Base-by-base conservation (phyloP, 1,284 basidiomycete species). In the Tremellales sp. region DNA sequence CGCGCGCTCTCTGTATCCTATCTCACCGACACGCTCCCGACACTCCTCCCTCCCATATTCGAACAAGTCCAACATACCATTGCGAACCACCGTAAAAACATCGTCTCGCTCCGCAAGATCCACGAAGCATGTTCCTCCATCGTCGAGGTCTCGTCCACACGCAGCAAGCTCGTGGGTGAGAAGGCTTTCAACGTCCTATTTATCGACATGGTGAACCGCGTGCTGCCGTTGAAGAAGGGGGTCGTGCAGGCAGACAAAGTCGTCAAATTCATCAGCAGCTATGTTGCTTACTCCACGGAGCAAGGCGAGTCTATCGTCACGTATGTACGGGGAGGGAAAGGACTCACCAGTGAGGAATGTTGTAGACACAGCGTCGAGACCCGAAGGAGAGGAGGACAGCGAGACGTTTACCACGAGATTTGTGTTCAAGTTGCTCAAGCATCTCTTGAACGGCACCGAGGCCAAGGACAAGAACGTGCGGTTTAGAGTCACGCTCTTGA, bases 1-100 rank as follows among this genome's bases (percentile, higher is more conserved):
- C 32, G 55, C 25, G 52, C 54, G 10, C 40, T 59, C 4, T 56
- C 61, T 5, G 45, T 47, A 13, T 60, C 63, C 4, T 71, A 64
- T 45, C 50, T 71, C 14, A 61, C 56, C 18, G 61, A 69, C 26
- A 60, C 63, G 16, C 57, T 67, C 25, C 73, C 68, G 14, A 46
- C 65, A 1, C 57, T 66, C 19, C 55, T 83, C 7, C 77, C 80
- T 5, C 79, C 78, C 37, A 81, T 83, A 43, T 88, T 89, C 50
- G 85, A 88, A 47, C 87, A 97, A 69, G 85, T 82, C 0, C 94
- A 97, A 68, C 73, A 75, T 33, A 84, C 88, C 0, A 70, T 84
- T 9, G 87, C 92, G 6, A 92, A 89, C 67, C 92, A 89, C 70
- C 81, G 86, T 53, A 97, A 97, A 78, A 95, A 97, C 72, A 81